Base-by-base conservation (phyloP, 2,329 filamentous ascomycete species). In the Clonostachys byssicola region DNA sequence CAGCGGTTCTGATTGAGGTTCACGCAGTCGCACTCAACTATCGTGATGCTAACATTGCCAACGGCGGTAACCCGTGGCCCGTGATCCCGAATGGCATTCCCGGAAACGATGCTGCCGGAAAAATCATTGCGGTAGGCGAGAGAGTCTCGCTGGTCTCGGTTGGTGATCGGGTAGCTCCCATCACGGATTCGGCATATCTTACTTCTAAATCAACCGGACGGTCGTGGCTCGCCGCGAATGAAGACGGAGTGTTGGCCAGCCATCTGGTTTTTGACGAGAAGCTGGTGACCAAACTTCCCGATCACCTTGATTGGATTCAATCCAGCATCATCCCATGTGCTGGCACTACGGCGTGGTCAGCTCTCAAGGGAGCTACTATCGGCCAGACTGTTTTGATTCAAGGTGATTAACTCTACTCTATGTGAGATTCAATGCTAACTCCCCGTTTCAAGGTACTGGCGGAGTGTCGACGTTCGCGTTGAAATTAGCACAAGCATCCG, bases 321-420 rank as follows among this genome's bases (percentile, higher is more conserved):
- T 65, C 67, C 3, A 55, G 57, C 9, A 63, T 63, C 2, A 60
- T 75, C 13, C 69, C 70, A 1, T 74, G 70, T 38, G 71, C 72
- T 17, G 72, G 68, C 1, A 59, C 66, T 0, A 75, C 72, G 0
- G 72, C 73, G 2, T 75, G 72, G 68, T 58, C 62, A 42, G 67
- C 70, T 1, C 50, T 73, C 16, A 70, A 67, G 49, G 68, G 61
- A 2, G 53, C 63, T 12, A 54, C 51, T 0, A 62, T 70, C n/a
- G 68, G 70, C 1, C 53, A 68, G 49, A 71, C 56, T 3, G 65
- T 75, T 17, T 54, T 75, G 17, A 69, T 75, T 39, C 71, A 74
- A 63, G 70, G 67, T 64, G 50, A 46, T 40, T 30, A 10, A 30
- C 5, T 30, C 23, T 30, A 10, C 23, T 9, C 23, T 9, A 30